Evolutionary conservation across 108 stramenopile genomes (phyloP).

Genomic region (Nitzschia sp.): DNA sequence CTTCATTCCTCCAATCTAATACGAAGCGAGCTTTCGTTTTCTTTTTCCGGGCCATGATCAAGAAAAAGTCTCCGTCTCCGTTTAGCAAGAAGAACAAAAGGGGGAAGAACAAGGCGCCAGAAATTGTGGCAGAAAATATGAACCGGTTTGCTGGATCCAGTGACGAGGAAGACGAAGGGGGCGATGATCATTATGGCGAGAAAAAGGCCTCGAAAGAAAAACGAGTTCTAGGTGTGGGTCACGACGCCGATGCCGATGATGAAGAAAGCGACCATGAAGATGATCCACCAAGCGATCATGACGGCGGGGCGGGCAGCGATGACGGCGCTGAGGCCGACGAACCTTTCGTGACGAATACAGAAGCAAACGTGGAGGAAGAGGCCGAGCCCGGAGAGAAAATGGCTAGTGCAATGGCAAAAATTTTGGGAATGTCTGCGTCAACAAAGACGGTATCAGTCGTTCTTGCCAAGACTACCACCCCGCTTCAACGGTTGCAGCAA

Average conservation of each 20-base stretch:
- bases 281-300: too few species aligned
- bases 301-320: constrained; percentile 24
- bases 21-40: too few species aligned
- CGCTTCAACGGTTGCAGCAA: constrained; percentile 68
- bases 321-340: constrained; percentile 40
- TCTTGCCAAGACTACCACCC: constrained; percentile 78
- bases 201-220: constrained; percentile 7
- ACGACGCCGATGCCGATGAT: constrained; percentile 26
- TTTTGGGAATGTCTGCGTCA: constrained; percentile 51
- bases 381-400: constrained; percentile 41
- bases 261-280: constrained; percentile 36
- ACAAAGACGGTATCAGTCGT: constrained; percentile 40
- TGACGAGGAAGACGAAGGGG: constrained; percentile 61
- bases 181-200: background rate
- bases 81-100: background rate
- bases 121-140: constrained; percentile 41
- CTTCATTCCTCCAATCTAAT: too few species aligned
- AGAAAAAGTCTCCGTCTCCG: background rate
- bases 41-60: background rate
- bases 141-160: constrained; percentile 88
- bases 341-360: constrained; percentile 30
- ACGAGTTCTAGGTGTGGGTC: background rate
- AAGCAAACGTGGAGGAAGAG: constrained; percentile 24
- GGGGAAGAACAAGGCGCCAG: background rate
- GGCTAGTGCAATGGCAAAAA: constrained; percentile 84